Evolutionary conservation across 1,284 basidiomycete species (phyloP), one percentile per base, ranked within the genome.

Genomic region (Naganishia liquefaciens): DNA sequence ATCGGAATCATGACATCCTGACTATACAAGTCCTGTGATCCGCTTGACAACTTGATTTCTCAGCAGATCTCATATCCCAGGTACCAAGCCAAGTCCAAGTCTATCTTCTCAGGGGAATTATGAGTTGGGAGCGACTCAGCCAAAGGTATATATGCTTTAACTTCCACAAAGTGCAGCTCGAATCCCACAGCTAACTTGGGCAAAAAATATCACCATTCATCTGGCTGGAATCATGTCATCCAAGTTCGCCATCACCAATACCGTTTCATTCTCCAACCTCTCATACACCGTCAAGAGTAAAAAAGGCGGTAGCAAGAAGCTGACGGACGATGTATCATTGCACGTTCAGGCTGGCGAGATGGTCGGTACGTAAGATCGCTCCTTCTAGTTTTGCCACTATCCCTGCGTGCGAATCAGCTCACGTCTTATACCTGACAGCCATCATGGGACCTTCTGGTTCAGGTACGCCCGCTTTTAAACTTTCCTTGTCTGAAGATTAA

Each of bases 361-460:
- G 25, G 54, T 67, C n/a, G 66, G 33, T 37, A 37, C 33, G 33
- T 37, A 37, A 10, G 10, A 37, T 37, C 33, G 33, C 33, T 37
- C 33, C 33, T 37, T 37, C 33, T 37, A 7, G 10, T 7, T 37
- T 37, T 3, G 13, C 33, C 33, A 4, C 7, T 37, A 1, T 37
- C 33, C 33, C 10, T 13, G 33, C 33, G 33, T 7, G 33, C 10
- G 33, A 5, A 37, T 7, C 33, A 10, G 33, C 33, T 37, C 13
- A 37, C 33, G 10, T 13, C 33, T 37, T 37, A 44, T 53, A 30
- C 19, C 3, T 23, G 15, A 17, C 23, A 68, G 67, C 71, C 37
- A 66, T 78, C 46, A 74, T 79, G 73, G 77, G 77, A 0, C 76
- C 77, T 0, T 72, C 70, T 1, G 77, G 77, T 10, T 72, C 66